Evolutionary conservation across 495 filamentous ascomycete species (phyloP), one percentile per base, ranked within the genome.

Genomic region (Annulohypoxylon stygium): DNA sequence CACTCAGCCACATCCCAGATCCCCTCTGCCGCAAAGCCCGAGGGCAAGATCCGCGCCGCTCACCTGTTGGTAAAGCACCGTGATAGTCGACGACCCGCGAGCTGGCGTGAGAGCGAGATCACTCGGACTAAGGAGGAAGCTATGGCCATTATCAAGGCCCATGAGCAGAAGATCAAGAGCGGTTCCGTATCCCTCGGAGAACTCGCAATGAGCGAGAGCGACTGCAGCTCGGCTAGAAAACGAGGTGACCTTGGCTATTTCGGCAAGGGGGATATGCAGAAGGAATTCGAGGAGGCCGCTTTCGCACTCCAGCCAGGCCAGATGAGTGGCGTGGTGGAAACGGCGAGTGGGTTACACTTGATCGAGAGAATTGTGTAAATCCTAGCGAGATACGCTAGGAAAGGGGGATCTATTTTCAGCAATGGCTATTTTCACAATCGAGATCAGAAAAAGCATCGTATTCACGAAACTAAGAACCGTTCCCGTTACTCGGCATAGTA

Each of bases 221-320:
- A 99, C 83, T 98, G 95, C 82, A 96, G 92, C 82, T 97, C 93
- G 78, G 94, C 95, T 2, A 88, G 93, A 71, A 99, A 98, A 87
- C 89, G 90, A 75, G 96, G 96, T 34, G 97, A 98, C 82, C 84
- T 99, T 86, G 96, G 96, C 1, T 97, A 93, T 80, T 99, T 99
- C 77, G 94, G 93, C 23, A 89, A 83, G 64, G 92, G 93, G 4
- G 96, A 99, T 75, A 99, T 99, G 96, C 96, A 99, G 78, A 97
- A 95, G 85, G 96, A 98, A 82, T 99, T 99, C 73, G 96, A 98
- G 81, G 93, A 97, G 34, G 94, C 94, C 0, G 91, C 95, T 3
- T 98, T 98, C 83, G 90, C 90, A 12, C 82, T 99, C 36, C 88
- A 93, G 78, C 90, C 90, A 0, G 93, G 93, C 20, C 90, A 98